Base-by-base conservation (phyloP, 306 rosid genomes). In the Cicer bijugum region DNA sequence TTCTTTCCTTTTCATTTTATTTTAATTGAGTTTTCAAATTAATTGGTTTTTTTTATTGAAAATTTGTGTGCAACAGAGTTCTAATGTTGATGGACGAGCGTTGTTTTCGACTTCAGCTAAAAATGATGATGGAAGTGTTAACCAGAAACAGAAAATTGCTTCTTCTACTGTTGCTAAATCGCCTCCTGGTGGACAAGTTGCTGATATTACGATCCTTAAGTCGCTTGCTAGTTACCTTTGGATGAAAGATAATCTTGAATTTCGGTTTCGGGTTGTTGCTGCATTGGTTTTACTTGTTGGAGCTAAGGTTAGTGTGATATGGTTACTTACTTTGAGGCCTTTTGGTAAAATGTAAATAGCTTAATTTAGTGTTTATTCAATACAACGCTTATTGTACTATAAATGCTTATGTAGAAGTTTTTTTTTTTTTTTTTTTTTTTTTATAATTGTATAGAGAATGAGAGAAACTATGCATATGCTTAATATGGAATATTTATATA, bases 201-300 rank as follows among this genome's bases (percentile, higher is more conserved):
- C 85, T 38, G 85, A 81, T 75, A 43, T 74, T 6, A 87, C 86
- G 84, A 94, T 94, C 69, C 87, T 94, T 44, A 87, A 87, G 7
- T 89, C 91, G 46, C 97, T 94, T 20, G 99, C 91, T 10, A 75
- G 95, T 76, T 94, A 91, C 85, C 75, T 94, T 81, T 94, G 99
- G 99, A 91, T 89, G 95, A 91, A 86, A 78, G 97, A 91, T 57
- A 91, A 89, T 67, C 73, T 44, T 0, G 97, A 94, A 71, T 89
- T 94, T 68, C 92, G 91, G 38, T 55, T 86, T 67, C 86, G 99
- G 82, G 92, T 94, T 78, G 10, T 94, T 59, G 85, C 92, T 60
- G 87, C 98, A 7, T 83, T 94, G 85, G 85, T 92, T 28, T 87
- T 94, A 77, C 80, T 94, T 77, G 92, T 94, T 64, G 99, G 96